Evolutionary conservation across 2,329 filamentous ascomycete species (phyloP).

Genomic region (Colletotrichum salicis): DNA sequence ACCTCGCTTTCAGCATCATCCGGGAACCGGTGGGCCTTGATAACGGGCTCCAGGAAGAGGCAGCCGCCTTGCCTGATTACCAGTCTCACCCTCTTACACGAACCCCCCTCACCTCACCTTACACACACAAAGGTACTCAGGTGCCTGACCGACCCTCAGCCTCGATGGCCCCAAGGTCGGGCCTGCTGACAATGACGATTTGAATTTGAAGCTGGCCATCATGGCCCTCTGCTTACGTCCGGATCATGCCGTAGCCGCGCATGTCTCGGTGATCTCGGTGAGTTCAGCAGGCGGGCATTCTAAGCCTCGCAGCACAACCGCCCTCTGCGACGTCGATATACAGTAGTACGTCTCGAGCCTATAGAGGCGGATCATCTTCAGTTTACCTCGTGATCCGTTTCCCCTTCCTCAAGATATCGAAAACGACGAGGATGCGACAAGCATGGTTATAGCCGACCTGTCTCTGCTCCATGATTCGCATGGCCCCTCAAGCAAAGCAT

Average conservation of each 20-base stretch:
- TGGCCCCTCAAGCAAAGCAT: not conserved
- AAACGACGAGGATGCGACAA: not conserved
- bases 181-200: slow-evolving; percentile 5
- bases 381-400: not conserved
- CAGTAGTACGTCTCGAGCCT: not conserved
- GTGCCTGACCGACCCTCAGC: not conserved
- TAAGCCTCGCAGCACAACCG: slow-evolving; percentile 2
- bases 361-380: not conserved
- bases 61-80: slow-evolving; percentile 9
- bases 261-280: not conserved
- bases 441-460: not conserved
- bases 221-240: not conserved
- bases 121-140: not conserved
- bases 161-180: slow-evolving; percentile 23
- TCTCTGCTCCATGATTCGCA: slow-evolving; percentile 13
- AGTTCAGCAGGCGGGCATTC: no score
- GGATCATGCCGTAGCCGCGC: slow-evolving; percentile 8
- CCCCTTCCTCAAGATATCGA: not conserved
- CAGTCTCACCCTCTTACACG: slow-evolving; percentile 29
- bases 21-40: not conserved
- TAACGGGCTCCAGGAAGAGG: not conserved
- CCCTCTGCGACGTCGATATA: slow-evolving; percentile 6
- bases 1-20: not conserved
- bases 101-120: not conserved
- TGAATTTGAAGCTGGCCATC: not conserved